Evolutionary conservation across 2,329 filamentous ascomycete genomes (phyloP).

Genomic region (Magnaporthiopsis rhizophila): DNA sequence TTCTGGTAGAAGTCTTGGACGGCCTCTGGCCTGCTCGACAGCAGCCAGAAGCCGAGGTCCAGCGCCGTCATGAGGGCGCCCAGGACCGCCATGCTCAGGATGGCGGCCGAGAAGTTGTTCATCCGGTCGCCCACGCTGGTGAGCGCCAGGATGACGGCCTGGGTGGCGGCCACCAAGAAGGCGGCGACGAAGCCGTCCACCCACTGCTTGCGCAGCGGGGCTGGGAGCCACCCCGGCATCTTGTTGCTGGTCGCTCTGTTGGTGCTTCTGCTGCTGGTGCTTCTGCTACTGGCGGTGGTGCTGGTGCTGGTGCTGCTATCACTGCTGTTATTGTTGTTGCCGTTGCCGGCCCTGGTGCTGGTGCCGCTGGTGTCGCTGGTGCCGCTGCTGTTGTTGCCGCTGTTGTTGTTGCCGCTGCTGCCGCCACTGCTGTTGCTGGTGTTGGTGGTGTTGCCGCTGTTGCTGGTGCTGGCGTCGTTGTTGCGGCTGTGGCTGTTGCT

Average conservation of each 20-base stretch:
- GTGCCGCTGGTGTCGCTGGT: too few relatives aligned
- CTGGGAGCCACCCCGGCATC: background rate
- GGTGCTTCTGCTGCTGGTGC: too few relatives aligned
- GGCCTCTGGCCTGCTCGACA: slow-evolving; percentile 6
- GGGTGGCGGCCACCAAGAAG: slow-evolving; percentile 30
- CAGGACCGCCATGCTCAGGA: slow-evolving; percentile 37
- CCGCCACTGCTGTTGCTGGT: too few relatives aligned
- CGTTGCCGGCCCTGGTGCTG: too few relatives aligned
- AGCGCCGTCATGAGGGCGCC: slow-evolving; percentile 26
- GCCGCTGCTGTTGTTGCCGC: too few relatives aligned
- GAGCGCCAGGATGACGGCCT: slow-evolving; percentile 38
- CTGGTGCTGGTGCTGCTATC: too few relatives aligned
- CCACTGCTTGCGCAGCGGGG: slow-evolving; percentile 7
- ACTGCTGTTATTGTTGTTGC: too few relatives aligned
- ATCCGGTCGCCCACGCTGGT: slow-evolving; percentile 25
- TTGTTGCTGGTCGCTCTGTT: background rate
- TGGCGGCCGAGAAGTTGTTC: slow-evolving; percentile 37
- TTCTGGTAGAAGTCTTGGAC: slow-evolving; percentile 20
- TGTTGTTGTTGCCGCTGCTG: too few relatives aligned
- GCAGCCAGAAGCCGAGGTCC: slow-evolving; percentile 8
- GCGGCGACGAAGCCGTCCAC: slow-evolving; percentile 24
- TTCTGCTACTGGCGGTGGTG: too few relatives aligned
- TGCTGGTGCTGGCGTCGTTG: too few relatives aligned
- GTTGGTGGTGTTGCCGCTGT: too few relatives aligned
- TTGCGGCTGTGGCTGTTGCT: background rate